These are phyloP conservation scores for Botrytis medusae DNA, from an alignment of 2,329 filamentous ascomycete species.

Conservation along the genomic window DNA sequence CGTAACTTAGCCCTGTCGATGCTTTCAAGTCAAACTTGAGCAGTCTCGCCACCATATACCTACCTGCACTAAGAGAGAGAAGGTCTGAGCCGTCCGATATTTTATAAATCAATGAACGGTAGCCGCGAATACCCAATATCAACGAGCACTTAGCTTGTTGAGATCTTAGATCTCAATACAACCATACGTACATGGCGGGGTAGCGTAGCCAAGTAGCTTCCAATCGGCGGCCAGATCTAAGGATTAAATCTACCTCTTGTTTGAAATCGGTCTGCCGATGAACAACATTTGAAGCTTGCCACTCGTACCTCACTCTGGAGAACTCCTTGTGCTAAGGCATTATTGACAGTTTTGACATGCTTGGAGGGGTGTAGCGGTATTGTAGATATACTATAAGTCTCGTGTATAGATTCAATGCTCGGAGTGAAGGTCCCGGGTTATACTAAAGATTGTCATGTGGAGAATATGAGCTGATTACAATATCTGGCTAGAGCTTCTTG, in stretches of 20 bases:
- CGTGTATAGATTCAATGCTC: background rate
- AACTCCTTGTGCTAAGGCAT: background rate
- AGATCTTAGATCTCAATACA: background rate
- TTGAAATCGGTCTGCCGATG: background rate
- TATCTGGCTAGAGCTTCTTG: background rate
- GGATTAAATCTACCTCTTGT: background rate
- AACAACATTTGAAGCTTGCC: background rate
- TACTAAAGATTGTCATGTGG: background rate
- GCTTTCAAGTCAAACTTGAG: background rate
- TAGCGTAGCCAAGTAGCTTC: background rate
- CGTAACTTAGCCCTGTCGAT: background rate
- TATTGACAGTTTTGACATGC: background rate
- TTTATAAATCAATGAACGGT: background rate
- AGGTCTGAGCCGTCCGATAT: background rate
- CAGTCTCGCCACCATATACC: background rate
- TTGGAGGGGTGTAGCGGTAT: background rate
- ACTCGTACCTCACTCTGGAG: background rate
- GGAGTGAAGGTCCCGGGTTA: background rate
- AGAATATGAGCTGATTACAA: background rate
- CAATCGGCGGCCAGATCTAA: background rate
- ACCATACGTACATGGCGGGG: background rate
- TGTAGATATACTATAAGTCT: background rate
- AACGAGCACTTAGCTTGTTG: background rate
- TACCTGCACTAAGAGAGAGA: background rate
- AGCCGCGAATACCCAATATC: too few relatives aligned